Base-by-base conservation (phyloP, 345 rosid species). In the Camelina neglecta region DNA sequence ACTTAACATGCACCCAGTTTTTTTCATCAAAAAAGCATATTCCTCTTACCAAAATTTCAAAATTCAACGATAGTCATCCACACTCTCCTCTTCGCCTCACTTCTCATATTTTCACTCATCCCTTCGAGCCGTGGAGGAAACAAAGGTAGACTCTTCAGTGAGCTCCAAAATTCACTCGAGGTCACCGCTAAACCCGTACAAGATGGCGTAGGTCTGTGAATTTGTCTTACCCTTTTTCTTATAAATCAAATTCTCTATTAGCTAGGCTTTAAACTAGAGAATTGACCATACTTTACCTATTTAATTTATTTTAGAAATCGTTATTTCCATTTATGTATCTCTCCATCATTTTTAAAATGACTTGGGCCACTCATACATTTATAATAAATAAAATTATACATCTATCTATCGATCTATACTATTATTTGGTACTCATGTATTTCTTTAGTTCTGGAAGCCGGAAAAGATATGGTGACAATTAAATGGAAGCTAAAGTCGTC, bases 401-500 rank as follows among this genome's bases (percentile, higher is more conserved):
- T 31, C 9, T 26, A 24, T 9, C 23, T 4, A 44, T n/a, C 0
- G 5, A 44, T 33, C 11, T 38, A 3, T 35, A 2, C 5, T 29
- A 4, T 29, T 39, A 23, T 44, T 31, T 44, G 26, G 21, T 3
- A 29, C 4, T 0, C 41, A 55, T 56, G 9, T 4, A 3, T 38
- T 5, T 26, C 54, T 41, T 26, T 11, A 69, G 73, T 56, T 26
- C 16, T 86, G 75, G 80, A 86, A 69, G 82, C 80, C 31, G 93
- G 93, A 0, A 83, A 69, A 29, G 88, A 88, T 81, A 81, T 77
- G 33, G 75, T 92, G 64, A 81, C 77, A 0, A 79, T 88, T 51
- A 86, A 83, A 5, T 92, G 96, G 97, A 67, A 73, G 41, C 20
- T 84, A 18, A 86, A 86, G 81, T 80, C 79, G 75, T 85, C 70